These are phyloP conservation scores for Salix purpurea DNA, from an alignment of 345 rosid species.

Conservation along the genomic window DNA sequence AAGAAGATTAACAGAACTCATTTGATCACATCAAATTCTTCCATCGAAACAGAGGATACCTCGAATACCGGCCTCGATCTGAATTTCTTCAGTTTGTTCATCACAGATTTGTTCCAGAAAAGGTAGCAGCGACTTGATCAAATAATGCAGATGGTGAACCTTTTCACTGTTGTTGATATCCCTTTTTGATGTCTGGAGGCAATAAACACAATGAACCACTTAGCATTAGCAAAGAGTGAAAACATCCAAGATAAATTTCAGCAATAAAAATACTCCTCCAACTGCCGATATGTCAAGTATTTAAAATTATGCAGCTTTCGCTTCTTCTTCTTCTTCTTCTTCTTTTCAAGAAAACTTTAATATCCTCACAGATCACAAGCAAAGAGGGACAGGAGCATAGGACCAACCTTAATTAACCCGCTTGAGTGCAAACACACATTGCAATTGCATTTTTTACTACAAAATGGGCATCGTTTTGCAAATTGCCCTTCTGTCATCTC, in stretches of 20 bases:
- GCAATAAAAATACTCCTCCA: background rate
- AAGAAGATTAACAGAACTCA: background rate
- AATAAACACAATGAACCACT: constrained; percentile 10
- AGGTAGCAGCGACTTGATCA: constrained; percentile 54
- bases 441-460: constrained; percentile 80
- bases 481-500: constrained; percentile 47
- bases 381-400: background rate
- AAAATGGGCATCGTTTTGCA: constrained; percentile 61
- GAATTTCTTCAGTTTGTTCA: constrained; percentile 51
- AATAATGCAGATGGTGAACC: constrained; percentile 47
- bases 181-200: constrained; percentile 52
- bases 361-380: background rate
- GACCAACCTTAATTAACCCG: constrained; percentile 56
- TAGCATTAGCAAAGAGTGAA: constrained; percentile 3
- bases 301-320: background rate
- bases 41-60: constrained; percentile 31
- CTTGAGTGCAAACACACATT: constrained; percentile 61
- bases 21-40: background rate
- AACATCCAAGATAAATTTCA: background rate
- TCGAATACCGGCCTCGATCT: constrained; percentile 50
- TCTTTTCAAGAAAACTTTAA: background rate
- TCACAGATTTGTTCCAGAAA: constrained; percentile 46
- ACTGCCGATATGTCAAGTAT: background rate
- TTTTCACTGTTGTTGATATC: constrained; percentile 39
- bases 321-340: background rate